These are phyloP conservation scores for Monilinia fructicola DNA, from an alignment of 2,329 filamentous ascomycete genomes.

Conservation along the genomic window DNA sequence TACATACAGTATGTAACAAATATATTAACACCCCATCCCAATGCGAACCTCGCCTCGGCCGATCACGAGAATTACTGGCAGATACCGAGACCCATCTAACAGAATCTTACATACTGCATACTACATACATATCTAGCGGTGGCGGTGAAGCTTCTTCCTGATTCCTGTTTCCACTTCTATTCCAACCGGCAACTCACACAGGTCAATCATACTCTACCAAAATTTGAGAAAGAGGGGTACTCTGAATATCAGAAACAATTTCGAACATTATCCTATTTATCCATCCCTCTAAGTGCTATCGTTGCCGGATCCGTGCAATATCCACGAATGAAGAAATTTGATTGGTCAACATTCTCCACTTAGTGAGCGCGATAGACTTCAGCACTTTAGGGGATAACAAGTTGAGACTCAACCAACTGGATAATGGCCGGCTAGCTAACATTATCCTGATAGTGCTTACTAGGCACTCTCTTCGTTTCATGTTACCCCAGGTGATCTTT, in stretches of 20 bases:
- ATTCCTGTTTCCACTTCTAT: background rate
- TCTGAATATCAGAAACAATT: background rate
- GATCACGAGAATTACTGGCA: constrained; percentile 18
- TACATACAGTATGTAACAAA: constrained; percentile 15
- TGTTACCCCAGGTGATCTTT: constrained; percentile 5
- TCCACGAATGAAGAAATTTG: no score
- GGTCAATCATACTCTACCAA: background rate
- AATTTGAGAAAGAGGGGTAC: background rate
- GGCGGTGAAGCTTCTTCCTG: constrained; percentile 11
- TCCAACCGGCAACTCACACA: background rate
- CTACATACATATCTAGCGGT: constrained; percentile 9
- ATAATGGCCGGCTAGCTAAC: background rate
- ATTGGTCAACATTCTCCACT: no score
- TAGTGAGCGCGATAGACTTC: no score
- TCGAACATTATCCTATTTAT: background rate
- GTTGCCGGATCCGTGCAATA: no score
- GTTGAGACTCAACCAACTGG: background rate
- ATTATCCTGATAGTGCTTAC: background rate
- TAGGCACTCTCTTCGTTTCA: constrained; percentile 9
- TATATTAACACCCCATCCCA: constrained; percentile 6
- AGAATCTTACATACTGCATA: constrained; percentile 9
- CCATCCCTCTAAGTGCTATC: no score
- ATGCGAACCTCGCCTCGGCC: constrained; percentile 12
- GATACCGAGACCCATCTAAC: constrained; percentile 10
- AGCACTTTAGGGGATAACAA: background rate